Percentiles rank a stretch among this genome's conserved stretches.
Evolutionary conservation across 176 grass and related monocot species (phyloP).

Genomic region (Aegilops speltoides): DNA sequence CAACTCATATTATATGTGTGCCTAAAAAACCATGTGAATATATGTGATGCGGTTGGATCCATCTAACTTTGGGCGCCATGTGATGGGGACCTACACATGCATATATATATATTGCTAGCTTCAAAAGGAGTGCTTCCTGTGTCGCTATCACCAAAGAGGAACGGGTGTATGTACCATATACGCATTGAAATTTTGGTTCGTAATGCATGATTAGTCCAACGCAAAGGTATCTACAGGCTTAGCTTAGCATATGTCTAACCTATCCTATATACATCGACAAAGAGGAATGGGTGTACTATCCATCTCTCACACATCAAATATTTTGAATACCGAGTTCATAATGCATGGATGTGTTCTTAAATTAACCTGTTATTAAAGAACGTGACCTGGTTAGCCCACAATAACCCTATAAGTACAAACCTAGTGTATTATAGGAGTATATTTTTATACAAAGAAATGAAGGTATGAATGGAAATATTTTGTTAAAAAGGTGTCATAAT

Average conservation of each 20-base stretch:
- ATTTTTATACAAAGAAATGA: neutral
- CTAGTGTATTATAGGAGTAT: neutral
- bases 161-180: neutral
- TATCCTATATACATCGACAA: neutral
- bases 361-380: neutral
- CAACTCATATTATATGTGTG: slow-evolving; percentile 18
- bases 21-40: slow-evolving; percentile 21
- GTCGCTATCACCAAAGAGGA: slow-evolving; percentile 34
- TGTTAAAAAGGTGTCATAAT: neutral
- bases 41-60: slow-evolving; percentile 5
- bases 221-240: neutral
- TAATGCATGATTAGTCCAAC: neutral
- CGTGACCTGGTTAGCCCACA: neutral
- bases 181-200: slow-evolving; percentile 22
- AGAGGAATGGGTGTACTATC: slow-evolving; percentile 10
- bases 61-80: slow-evolving; percentile 29
- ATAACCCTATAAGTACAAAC: neutral
- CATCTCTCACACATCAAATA: neutral
- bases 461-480: neutral
- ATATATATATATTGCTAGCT: neutral
- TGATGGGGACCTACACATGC: slow-evolving; percentile 13
- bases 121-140: slow-evolving; percentile 22
- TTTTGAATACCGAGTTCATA: neutral
- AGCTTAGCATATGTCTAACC: neutral
- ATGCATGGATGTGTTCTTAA: neutral